Evolutionary conservation across 2,329 filamentous ascomycete species (phyloP), one percentile per base, ranked within the genome.

Genomic region (Cercospora sesami): DNA sequence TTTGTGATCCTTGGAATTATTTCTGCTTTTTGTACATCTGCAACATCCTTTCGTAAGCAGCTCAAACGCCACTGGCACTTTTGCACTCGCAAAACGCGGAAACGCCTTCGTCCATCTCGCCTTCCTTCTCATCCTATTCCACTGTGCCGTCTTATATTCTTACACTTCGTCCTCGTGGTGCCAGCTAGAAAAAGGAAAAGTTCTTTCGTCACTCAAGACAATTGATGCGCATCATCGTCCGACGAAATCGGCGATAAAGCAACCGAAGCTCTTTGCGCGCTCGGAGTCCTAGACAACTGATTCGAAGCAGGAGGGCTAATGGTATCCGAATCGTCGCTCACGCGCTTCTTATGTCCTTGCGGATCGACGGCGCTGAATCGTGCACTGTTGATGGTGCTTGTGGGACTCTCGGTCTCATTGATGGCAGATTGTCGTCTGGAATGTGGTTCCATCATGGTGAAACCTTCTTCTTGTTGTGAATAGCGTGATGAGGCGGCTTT

Each of bases 371-470:
- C 33, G 14, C 33, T 39, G 14, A 39, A 39, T 16, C 33, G 1
- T 16, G 33, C 14, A 39, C n/a, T 48, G 3, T 21, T 48, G n/a
- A 48, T 48, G n/a, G n/a, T 21, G 45, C 21, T 21, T 21, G n/a
- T 6, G n/a, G n/a, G n/a, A 6, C 45, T 48, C n/a, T 48, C n/a
- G n/a, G 7, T 21, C 45, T 57, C 53, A 4, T 26, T 28, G 53
- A 57, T 57, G 14, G 53, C 53, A 12, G 53, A 57, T 21, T 23
- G 10, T 28, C 53, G 53, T 21, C 45, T 18, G 9, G 42, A 53
- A 28, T 51, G 60, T 16, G 60, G 60, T 21, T 53, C 60, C 28
- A 63, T 53, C 60, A 63, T 63, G 26, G 39, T 48, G 60, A 63
- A 57, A 30, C 53, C 53, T 28, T 31, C 53, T 28, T 57, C 23